Conservation (phyloP, 1,139 yeast genomes). For the Kodamaea sp. region DNA sequence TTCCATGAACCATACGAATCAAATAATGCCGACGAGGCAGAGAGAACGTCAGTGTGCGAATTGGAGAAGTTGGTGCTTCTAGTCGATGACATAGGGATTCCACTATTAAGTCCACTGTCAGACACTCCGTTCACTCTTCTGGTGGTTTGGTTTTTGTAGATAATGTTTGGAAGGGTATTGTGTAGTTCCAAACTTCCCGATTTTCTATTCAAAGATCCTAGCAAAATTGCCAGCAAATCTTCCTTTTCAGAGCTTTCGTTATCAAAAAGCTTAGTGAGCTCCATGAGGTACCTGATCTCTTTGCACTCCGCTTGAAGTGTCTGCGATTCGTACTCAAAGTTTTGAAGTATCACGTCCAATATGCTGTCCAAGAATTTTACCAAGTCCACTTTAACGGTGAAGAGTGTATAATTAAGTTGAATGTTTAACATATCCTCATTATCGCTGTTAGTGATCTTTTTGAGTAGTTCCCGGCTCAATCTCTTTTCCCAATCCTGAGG, state of each 20-base stretch:
- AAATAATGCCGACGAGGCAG: slow-evolving; percentile 2
- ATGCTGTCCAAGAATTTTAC: slow-evolving; percentile 24
- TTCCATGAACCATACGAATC: slow-evolving; percentile 4
- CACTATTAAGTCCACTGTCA: slow-evolving; percentile 10
- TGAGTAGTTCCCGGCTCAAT: slow-evolving; percentile 25
- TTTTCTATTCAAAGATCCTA: slow-evolving; percentile 36
- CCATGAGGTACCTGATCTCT: slow-evolving; percentile 6
- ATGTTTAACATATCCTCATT: slow-evolving; percentile 31
- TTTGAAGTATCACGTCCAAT: slow-evolving; percentile 10
- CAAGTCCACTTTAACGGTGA: slow-evolving; percentile 32
- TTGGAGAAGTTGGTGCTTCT: neutral
- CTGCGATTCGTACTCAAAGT: slow-evolving; percentile 1
- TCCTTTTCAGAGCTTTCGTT: slow-evolving; percentile 10
- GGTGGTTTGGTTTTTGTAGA: slow-evolving; percentile 8
- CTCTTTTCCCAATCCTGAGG: slow-evolving; percentile 27
- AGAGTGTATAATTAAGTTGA: slow-evolving; percentile 39
- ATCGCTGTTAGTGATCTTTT: slow-evolving; percentile 28
- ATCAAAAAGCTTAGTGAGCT: slow-evolving; percentile 8
- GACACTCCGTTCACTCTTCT: slow-evolving; percentile 9
- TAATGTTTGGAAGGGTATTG: slow-evolving; percentile 16
- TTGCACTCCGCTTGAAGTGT: slow-evolving; percentile 4
- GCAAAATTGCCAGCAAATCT: slow-evolving; percentile 19
- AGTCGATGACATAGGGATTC: neutral
- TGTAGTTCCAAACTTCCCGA: slow-evolving; percentile 28
- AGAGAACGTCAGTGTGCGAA: too few relatives aligned